A percentile compares a stretch with the other conserved stretches of the same genome.
phyloP scores from a whole-genome alignment of 495 filamentous ascomycete genomes.

The Neurospora tetrasperma region DNA sequence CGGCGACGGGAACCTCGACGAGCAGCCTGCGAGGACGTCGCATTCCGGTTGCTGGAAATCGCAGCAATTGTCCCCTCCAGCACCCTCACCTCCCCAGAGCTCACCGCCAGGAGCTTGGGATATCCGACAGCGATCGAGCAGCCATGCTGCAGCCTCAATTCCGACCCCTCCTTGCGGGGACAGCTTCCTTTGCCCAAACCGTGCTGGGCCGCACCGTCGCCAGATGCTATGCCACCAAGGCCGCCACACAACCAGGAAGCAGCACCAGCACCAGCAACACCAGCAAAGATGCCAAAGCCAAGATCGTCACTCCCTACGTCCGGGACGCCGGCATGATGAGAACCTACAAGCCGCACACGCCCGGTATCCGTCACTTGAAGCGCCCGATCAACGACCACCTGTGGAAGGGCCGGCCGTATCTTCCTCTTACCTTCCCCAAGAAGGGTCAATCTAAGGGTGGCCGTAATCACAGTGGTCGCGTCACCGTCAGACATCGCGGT shows the following conservation, averaged over 20 bases:
- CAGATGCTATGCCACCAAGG: conserved; percentile 17
- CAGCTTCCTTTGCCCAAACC: conserved; percentile 15
- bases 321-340: conserved; percentile 44
- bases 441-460: conserved; percentile 88
- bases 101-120: not conserved
- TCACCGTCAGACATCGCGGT: conserved; percentile 85
- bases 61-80: not conserved
- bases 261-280: conserved; percentile 3
- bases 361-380: conserved; percentile 82
- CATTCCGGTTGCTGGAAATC: not conserved
- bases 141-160: conserved; percentile 26
- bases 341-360: conserved; percentile 90
- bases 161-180: conserved; percentile 16
- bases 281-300: conserved; percentile 7
- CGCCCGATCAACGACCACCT: conserved; percentile 92
- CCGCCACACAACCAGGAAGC: not conserved
- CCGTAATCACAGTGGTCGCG: conserved; percentile 71
- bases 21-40: conserved; percentile 1
- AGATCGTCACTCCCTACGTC: conserved; percentile 12
- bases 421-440: conserved; percentile 77
- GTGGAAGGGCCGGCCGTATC: conserved; percentile 80
- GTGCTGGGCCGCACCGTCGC: conserved; percentile 8
- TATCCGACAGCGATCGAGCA: not conserved
- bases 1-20: not conserved
- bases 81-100: not conserved